Conservation (phyloP, 805 yeast genomes). For the Lachancea cidri region DNA sequence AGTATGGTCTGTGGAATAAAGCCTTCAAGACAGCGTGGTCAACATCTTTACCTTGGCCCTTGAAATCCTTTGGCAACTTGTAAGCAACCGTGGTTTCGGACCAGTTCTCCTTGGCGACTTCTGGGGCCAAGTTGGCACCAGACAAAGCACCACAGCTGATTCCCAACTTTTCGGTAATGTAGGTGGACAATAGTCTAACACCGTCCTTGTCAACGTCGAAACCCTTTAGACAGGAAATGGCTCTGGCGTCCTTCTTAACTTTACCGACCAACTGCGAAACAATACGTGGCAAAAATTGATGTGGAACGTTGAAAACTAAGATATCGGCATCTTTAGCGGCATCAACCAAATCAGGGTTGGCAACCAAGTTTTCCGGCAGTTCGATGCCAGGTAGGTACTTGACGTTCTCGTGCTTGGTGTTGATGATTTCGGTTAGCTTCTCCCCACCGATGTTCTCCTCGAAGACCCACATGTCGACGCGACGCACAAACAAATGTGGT, state of each 20-base stretch:
- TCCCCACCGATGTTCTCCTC: conserved; percentile 77
- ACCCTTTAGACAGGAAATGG: conserved; percentile 94
- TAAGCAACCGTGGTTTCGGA: conserved; percentile 97
- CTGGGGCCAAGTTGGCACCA: conserved; percentile 97
- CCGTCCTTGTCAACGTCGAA: conserved; percentile 83
- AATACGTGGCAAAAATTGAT: conserved; percentile 83
- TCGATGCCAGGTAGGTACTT: conserved; percentile 86
- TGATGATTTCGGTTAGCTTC: conserved; percentile 85
- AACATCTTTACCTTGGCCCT: conserved; percentile 44
- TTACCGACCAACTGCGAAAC: conserved; percentile 73
- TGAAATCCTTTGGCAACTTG: conserved; percentile 58
- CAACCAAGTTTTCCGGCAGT: conserved; percentile 81
- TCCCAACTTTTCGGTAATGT: conserved; percentile 73
- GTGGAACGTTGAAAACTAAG: conserved; percentile 91
- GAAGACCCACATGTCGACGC: conserved; percentile 95
- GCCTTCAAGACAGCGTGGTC: conserved; percentile 68
- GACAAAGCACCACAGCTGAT: conserved; percentile 93
- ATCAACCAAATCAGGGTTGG: conserved; percentile 76
- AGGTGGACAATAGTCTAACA: conserved; percentile 74
- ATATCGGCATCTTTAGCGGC: conserved; percentile 81
- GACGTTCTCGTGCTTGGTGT: conserved; percentile 87
- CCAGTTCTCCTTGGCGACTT: conserved; percentile 93
- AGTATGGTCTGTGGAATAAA: conserved; percentile 94
- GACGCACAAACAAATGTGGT: conserved; percentile 62
- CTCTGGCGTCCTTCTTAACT: conserved; percentile 66